Evolutionary conservation across 1,139 yeast genomes (phyloP), one percentile per base, ranked within the genome.

Genomic region (Taphrina wiesneri): DNA sequence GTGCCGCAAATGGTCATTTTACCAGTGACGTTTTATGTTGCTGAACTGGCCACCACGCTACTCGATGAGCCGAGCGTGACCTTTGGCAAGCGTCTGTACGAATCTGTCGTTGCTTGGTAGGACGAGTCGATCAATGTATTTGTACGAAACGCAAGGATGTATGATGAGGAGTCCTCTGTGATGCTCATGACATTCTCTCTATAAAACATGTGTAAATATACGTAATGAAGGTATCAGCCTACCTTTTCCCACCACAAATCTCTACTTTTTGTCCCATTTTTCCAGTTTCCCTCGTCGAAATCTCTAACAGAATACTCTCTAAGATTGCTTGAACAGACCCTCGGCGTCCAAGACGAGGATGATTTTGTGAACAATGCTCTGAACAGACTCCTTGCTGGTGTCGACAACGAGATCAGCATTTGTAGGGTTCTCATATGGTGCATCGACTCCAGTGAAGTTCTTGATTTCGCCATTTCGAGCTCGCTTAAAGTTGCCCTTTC

Each of bases 301-400:
- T 11, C 11, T 30, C 11, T 30, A 11, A 6, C 11, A 6, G 34
- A 30, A 30, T 46, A 6, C 34, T 2, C 19, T 39, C 43, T 39
- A 54, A 23, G 59, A 21, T 39, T 54, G 59, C 64, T 49, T 51
- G 57, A 60, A 60, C 23, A 63, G 57, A n/a, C 56, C 66, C 56
- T 63, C 66, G 71, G 86, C 84, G 76, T 88, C 90, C 73, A 92
- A 82, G 74, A 85, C 82, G 69, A 84, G 79, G 41, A 88, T 86
- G 70, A 89, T 83, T 74, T 86, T 85, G 74, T 84, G 88, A 66
- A 91, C 88, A 64, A 88, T 86, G 66, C 85, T 83, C 69, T 84
- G 79, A 65, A 83, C 81, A 52, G 82, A 79, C 65, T 82, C 82
- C 67, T 79, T 79, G 56, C 79, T 75, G 67, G 83, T 74, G 70